Evolutionary conservation across 345 rosid genomes (phyloP).

Genomic region (Microthlaspi erraticum): DNA sequence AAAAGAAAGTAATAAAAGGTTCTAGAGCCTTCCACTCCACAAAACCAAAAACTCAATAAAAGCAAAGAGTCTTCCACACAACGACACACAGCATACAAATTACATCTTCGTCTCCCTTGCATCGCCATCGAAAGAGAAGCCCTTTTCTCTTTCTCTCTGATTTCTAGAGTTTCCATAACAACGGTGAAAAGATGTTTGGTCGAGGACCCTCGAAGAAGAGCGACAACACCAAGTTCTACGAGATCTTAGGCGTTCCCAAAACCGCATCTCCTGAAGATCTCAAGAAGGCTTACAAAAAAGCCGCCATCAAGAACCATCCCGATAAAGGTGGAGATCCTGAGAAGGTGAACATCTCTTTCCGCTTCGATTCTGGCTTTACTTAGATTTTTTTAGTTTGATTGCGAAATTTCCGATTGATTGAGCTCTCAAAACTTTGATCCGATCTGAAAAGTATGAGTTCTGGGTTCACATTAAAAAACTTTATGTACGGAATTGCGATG

Average conservation of each 20-base stretch:
- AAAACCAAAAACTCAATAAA: constrained; percentile 32
- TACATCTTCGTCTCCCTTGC: constrained; percentile 4
- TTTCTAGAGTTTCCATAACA: constrained; percentile 33
- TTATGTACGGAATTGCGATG: background rate
- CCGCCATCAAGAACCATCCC: constrained; percentile 95
- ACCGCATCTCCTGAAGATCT: constrained; percentile 77
- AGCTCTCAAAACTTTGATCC: constrained; percentile 15
- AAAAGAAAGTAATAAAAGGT: constrained; percentile 29
- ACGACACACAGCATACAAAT: constrained; percentile 11
- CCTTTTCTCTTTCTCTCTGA: background rate
- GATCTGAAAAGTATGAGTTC: constrained; percentile 8
- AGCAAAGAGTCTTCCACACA: constrained; percentile 7
- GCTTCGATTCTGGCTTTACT: background rate
- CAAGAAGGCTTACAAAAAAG: constrained; percentile 87
- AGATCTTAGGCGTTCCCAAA: constrained; percentile 82
- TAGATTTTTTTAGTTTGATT: constrained; percentile 5
- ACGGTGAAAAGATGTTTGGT: constrained; percentile 64
- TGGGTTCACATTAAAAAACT: too few species aligned
- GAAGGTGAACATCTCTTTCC: constrained; percentile 12
- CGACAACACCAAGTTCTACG: constrained; percentile 78
- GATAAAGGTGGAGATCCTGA: constrained; percentile 97
- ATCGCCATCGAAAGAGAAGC: constrained; percentile 20
- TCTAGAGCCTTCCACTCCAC: constrained; percentile 42
- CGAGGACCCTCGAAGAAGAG: constrained; percentile 77
- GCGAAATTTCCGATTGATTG: constrained; percentile 9